These are phyloP conservation scores for Juncus effusus DNA, from an alignment of 176 grass and related monocot species.

Conservation along the genomic window DNA sequence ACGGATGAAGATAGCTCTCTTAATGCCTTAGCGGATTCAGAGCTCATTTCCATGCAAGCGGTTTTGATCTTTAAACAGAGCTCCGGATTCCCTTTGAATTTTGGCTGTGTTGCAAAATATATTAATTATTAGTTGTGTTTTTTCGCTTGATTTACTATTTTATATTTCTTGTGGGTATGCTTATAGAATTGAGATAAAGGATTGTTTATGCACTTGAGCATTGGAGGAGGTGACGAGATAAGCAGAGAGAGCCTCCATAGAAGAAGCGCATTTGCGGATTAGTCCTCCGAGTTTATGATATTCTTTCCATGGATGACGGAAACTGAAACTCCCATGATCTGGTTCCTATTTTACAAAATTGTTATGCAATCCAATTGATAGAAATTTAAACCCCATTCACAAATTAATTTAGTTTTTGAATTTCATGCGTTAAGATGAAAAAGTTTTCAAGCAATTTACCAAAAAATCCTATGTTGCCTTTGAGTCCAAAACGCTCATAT, in stretches of 20 bases:
- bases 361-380: slow-evolving; percentile 34
- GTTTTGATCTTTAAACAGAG: slow-evolving; percentile 34
- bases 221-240: slow-evolving; percentile 50
- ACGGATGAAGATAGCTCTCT: slow-evolving; percentile 53
- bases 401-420: too few relatives aligned
- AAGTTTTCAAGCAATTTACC: slow-evolving; percentile 33
- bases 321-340: slow-evolving; percentile 59
- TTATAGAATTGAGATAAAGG: neutral
- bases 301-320: slow-evolving; percentile 69
- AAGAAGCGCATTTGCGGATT: slow-evolving; percentile 67
- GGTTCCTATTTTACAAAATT: slow-evolving; percentile 92
- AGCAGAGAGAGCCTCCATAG: slow-evolving; percentile 68
- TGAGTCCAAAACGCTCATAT: slow-evolving; percentile 64
- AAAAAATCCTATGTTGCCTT: slow-evolving; percentile 77
- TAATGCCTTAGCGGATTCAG: slow-evolving; percentile 58
- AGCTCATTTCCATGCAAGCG: slow-evolving; percentile 58
- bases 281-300: slow-evolving; percentile 75
- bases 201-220: slow-evolving; percentile 33
- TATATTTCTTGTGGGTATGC: neutral
- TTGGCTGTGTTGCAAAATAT: slow-evolving; percentile 27
- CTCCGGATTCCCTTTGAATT: slow-evolving; percentile 41
- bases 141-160: neutral
- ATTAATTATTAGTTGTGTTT: slow-evolving; percentile 19
- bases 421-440: neutral
- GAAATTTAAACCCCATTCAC: neutral